phyloP scores from a whole-genome alignment of 176 grass and related monocot genomes.

The Dendrocalamus sinicus region DNA sequence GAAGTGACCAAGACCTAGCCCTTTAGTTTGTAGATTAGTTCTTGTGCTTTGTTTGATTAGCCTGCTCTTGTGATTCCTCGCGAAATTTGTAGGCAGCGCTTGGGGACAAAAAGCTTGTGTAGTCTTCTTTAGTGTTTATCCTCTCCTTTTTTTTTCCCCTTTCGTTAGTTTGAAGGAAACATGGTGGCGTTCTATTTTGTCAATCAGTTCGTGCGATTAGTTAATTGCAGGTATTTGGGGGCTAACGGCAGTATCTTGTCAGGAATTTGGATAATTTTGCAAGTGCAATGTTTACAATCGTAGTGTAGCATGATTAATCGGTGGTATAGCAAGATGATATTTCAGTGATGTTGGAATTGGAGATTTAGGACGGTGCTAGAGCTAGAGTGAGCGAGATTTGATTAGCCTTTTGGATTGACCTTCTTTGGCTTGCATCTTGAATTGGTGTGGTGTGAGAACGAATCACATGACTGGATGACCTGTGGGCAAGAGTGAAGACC shows the following conservation, averaged over 20 bases:
- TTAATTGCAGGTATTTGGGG: background rate
- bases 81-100: background rate
- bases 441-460: conserved; percentile 11
- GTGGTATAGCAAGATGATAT: background rate
- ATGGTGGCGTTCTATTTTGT: background rate
- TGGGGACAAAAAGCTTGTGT: background rate
- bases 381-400: background rate
- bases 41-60: background rate
- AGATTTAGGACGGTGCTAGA: conserved; percentile 18
- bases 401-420: background rate
- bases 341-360: background rate
- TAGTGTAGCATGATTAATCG: background rate
- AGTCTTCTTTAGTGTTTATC: background rate
- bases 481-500: conserved; percentile 28
- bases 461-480: background rate
- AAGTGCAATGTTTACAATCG: background rate
- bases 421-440: background rate
- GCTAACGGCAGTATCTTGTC: background rate
- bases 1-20: background rate
- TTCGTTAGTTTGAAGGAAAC: background rate
- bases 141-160: background rate
- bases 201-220: background rate
- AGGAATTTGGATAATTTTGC: background rate
- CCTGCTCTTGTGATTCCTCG: background rate
- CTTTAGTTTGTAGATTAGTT: background rate